These are phyloP conservation scores for Auricularia sp. DNA, from an alignment of 768 basidiomycete genomes.

Conservation along the genomic window DNA sequence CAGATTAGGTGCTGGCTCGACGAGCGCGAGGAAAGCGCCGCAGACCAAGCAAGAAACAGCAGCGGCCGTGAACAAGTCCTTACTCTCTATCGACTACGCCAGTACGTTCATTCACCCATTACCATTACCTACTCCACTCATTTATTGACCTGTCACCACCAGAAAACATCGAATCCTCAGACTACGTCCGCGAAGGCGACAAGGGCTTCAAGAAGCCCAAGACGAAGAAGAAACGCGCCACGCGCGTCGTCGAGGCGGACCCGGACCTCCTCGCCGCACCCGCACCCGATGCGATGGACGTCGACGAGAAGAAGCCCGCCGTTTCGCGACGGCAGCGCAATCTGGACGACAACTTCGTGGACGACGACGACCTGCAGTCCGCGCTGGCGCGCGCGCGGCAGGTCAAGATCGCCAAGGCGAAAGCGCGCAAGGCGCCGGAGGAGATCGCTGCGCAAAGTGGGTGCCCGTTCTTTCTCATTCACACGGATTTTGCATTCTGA, in stretches of 20 bases:
- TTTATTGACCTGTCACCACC: conserved; percentile 26
- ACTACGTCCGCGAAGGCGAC: conserved; percentile 88
- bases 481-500: not conserved
- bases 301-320: conserved; percentile 61
- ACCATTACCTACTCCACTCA: conserved; percentile 24
- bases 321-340: conserved; percentile 53
- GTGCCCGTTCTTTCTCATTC: conserved; percentile 16
- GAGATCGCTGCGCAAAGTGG: conserved; percentile 69
- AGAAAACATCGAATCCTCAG: conserved; percentile 71
- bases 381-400: conserved; percentile 79
- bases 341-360: conserved; percentile 83
- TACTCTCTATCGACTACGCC: conserved; percentile 79
- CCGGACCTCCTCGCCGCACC: conserved; percentile 25
- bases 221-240: conserved; percentile 89
- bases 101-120: conserved; percentile 28
- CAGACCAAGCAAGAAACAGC: conserved; percentile 41
- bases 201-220: conserved; percentile 93
- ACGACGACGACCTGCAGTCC: conserved; percentile 96
- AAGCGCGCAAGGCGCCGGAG: conserved; percentile 67
- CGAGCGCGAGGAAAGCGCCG: conserved; percentile 29
- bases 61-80: conserved; percentile 64
- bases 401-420: conserved; percentile 53
- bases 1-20: conserved; percentile 59
- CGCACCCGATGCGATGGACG: conserved; percentile 48
- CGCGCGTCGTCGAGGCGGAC: conserved; percentile 45